These are phyloP conservation scores for Millerozyma miso DNA, from an alignment of 805 yeast genomes.

Conservation along the genomic window DNA sequence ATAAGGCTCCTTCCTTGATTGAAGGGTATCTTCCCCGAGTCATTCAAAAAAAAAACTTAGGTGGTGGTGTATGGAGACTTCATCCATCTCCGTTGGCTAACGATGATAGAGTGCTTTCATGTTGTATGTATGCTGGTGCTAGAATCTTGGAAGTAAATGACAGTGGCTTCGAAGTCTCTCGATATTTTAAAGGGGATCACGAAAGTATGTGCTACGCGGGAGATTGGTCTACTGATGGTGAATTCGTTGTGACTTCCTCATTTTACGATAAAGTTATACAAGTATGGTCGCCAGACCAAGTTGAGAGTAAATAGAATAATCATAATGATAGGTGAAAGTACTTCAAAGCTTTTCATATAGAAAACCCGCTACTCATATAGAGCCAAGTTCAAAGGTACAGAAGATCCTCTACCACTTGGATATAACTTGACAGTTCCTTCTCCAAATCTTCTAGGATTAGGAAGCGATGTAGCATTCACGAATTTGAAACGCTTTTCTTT, in stretches of 20 bases:
- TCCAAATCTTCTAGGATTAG: constrained; percentile 80
- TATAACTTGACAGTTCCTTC: constrained; percentile 63
- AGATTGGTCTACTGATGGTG: constrained; percentile 62
- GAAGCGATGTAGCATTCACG: constrained; percentile 62
- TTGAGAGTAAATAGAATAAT: neutral
- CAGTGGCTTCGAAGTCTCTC: constrained; percentile 24
- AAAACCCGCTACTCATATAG: constrained; percentile 9
- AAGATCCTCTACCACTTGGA: constrained; percentile 93
- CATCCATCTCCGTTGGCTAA: constrained; percentile 50
- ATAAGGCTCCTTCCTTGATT: constrained; percentile 27
- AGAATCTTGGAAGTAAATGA: constrained; percentile 43
- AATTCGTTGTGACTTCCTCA: constrained; percentile 72
- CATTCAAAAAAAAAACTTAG: constrained; percentile 47
- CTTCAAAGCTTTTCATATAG: neutral
- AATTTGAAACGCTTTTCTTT: constrained; percentile 55
- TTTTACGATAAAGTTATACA: constrained; percentile 86
- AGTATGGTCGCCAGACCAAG: constrained; percentile 49
- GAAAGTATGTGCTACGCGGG: constrained; percentile 96
- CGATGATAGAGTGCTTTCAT: constrained; percentile 56
- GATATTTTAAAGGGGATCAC: constrained; percentile 63
- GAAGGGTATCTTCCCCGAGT: constrained; percentile 52
- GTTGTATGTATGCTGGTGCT: constrained; percentile 97
- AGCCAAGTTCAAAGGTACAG: constrained; percentile 75
- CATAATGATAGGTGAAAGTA: neutral
- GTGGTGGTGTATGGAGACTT: constrained; percentile 96